phyloP scores from a whole-genome alignment of 1,139 yeast species.

The Yamadazyma atmosphaerica region DNA sequence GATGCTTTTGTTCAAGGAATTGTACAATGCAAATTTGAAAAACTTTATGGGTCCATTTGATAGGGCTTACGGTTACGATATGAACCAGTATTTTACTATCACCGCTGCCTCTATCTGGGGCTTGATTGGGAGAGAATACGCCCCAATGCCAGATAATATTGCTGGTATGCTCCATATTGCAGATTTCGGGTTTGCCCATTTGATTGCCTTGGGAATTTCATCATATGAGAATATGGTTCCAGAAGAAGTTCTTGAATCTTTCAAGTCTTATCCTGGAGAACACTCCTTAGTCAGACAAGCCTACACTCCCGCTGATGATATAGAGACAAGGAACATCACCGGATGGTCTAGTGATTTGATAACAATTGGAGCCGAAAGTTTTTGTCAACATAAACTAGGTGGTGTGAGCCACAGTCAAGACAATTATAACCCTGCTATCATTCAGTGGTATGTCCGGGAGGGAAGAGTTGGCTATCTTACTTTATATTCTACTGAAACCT shows the following conservation, averaged over 20 bases:
- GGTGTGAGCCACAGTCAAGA: constrained; percentile 9
- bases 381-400: constrained; percentile 9
- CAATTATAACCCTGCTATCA: constrained; percentile 12
- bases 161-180: constrained; percentile 3
- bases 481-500: constrained; percentile 8
- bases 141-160: constrained; percentile 3
- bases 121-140: constrained; percentile 3
- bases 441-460: constrained; percentile 14
- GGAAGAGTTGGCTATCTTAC: constrained; percentile 13
- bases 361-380: constrained; percentile 12
- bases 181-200: constrained; percentile 5
- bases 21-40: constrained; percentile 4
- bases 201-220: constrained; percentile 12
- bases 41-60: constrained; percentile 2
- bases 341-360: constrained; percentile 11
- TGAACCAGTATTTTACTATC: constrained; percentile 3
- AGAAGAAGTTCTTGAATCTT: constrained; percentile 9
- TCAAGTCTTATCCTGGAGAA: constrained; percentile 11
- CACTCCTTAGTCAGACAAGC: constrained; percentile 8
- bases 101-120: constrained; percentile 5
- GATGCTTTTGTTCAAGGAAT: constrained; percentile 4
- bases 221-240: constrained; percentile 6
- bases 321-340: constrained; percentile 10
- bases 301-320: constrained; percentile 12
- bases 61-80: constrained; percentile 4